A percentile compares a stretch with the other conserved stretches of the same genome.
These are phyloP conservation scores for Phialophora expanda DNA, from an alignment of 2,329 filamentous ascomycete species.

Conservation along the genomic window DNA sequence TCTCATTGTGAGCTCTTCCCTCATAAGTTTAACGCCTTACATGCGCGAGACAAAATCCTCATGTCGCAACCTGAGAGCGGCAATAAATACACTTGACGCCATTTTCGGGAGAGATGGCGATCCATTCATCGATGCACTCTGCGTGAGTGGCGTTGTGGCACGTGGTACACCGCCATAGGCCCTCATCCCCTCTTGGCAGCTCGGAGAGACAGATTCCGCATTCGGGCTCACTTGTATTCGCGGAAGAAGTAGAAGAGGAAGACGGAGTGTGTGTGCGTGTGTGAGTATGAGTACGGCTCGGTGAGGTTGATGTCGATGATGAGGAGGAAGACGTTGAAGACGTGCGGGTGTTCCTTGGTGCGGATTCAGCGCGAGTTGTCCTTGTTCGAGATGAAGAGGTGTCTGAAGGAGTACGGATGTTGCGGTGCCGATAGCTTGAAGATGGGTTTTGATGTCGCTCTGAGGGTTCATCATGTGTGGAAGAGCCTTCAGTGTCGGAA, in stretches of 20 bases:
- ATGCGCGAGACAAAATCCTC: neutral
- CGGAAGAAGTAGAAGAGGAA: neutral
- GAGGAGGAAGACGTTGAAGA: neutral
- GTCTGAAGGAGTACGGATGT: neutral
- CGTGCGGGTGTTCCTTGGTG: neutral
- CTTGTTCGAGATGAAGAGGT: neutral
- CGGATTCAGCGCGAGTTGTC: neutral
- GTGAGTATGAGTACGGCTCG: neutral
- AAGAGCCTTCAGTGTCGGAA: neutral
- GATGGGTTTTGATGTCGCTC: neutral
- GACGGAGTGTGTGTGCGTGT: neutral
- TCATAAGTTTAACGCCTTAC: neutral
- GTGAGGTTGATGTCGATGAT: neutral
- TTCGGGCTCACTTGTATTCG: neutral
- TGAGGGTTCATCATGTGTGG: neutral
- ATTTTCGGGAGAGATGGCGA: neutral
- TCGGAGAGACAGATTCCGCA: constrained; percentile 4
- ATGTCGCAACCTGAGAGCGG: neutral
- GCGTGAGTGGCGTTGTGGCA: constrained; percentile 1
- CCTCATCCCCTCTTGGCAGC: neutral
- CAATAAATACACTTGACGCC: neutral
- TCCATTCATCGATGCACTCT: constrained; percentile 23
- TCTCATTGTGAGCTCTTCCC: neutral
- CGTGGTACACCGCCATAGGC: neutral
- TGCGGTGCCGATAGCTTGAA: neutral